These are phyloP conservation scores for Paratinospora sagittata DNA, from an alignment of 164 flowering plant genomes.

Conservation along the genomic window DNA sequence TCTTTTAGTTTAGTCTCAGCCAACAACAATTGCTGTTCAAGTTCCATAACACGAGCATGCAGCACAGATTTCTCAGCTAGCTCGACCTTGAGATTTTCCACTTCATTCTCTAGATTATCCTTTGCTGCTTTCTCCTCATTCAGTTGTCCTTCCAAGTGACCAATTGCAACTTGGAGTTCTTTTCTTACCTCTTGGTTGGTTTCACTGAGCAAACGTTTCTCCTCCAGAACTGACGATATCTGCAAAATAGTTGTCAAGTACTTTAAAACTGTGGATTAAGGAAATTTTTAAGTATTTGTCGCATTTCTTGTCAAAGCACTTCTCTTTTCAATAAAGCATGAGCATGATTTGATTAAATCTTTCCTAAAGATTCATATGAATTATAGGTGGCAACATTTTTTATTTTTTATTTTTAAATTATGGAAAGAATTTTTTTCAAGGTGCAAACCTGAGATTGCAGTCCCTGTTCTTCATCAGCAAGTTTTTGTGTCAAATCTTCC, in stretches of 20 bases:
- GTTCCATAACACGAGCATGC: slow-evolving; percentile 43
- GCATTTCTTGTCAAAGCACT: no score
- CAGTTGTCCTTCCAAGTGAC: slow-evolving; percentile 53
- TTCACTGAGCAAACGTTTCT: slow-evolving; percentile 55
- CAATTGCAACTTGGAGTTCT: slow-evolving; percentile 53
- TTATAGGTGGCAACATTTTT: no score
- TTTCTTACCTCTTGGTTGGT: slow-evolving; percentile 45
- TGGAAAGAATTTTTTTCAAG: background rate
- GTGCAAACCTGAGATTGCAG: slow-evolving; percentile 62
- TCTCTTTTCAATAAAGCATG: no score
- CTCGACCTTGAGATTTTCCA: slow-evolving; percentile 55
- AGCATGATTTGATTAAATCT: background rate
- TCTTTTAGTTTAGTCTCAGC: slow-evolving; percentile 47
- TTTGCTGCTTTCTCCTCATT: slow-evolving; percentile 41
- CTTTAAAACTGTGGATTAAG: background rate
- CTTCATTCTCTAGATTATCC: slow-evolving; percentile 37
- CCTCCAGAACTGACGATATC: slow-evolving; percentile 73
- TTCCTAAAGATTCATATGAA: no score
- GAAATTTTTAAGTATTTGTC: no score
- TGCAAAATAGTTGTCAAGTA: slow-evolving; percentile 24
- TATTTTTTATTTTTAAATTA: background rate
- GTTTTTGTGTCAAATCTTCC: slow-evolving; percentile 55
- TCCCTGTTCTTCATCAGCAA: slow-evolving; percentile 42
- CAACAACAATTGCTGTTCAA: slow-evolving; percentile 42
- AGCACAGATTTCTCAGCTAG: slow-evolving; percentile 44